These are phyloP conservation scores for Hawksworthiomyces lignivorus DNA, from an alignment of 2,329 filamentous ascomycete genomes.

Conservation along the genomic window DNA sequence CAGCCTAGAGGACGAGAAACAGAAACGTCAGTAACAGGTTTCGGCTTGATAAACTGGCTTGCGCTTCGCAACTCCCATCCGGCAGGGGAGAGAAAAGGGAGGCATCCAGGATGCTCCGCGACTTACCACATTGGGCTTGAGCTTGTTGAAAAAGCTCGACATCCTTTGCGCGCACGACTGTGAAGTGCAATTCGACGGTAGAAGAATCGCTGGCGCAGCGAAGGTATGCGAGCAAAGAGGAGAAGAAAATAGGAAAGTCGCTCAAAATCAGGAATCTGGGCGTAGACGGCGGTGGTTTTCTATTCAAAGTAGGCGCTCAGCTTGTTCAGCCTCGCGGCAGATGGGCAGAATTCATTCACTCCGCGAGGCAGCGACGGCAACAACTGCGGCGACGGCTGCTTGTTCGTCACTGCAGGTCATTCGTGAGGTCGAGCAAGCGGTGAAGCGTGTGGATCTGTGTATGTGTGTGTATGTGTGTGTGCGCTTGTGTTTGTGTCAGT, in stretches of 20 bases:
- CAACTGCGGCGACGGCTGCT: background rate
- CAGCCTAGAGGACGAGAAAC: conserved; percentile 27
- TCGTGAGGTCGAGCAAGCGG: no score
- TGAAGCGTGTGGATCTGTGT: no score
- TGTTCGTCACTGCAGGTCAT: conserved; percentile 1
- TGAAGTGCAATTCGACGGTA: no score
- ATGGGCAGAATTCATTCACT: conserved; percentile 6
- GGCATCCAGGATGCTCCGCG: conserved; percentile 4
- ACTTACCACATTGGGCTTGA: conserved; percentile 50
- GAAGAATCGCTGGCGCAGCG: no score
- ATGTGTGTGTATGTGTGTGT: no score
- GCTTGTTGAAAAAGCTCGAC: conserved; percentile 52
- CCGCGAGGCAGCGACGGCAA: background rate
- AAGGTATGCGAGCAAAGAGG: no score
- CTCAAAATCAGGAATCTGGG: no score
- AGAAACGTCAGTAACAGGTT: background rate
- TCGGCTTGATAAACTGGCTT: no score
- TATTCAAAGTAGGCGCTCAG: background rate
- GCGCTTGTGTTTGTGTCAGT: no score
- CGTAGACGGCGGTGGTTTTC: no score
- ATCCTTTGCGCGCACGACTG: conserved; percentile 32
- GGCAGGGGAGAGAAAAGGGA: conserved; percentile 1
- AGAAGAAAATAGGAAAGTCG: no score
- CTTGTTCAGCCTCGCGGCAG: background rate
- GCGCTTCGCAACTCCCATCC: no score